These are phyloP conservation scores for Komagataella mondaviorum DNA, from an alignment of 805 yeast species.

Conservation along the genomic window DNA sequence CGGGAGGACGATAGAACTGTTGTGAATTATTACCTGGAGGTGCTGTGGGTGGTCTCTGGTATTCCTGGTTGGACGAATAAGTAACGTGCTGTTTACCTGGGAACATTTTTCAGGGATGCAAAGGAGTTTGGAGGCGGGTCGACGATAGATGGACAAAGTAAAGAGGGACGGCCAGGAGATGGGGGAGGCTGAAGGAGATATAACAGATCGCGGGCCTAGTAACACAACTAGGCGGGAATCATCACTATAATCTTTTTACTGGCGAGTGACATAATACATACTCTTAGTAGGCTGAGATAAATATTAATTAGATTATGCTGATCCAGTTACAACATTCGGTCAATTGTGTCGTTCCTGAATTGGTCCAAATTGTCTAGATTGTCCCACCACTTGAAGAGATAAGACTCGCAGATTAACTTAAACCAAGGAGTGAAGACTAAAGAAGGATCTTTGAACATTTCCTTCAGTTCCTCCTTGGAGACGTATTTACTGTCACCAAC, in stretches of 20 bases:
- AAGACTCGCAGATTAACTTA: slow-evolving; percentile 84
- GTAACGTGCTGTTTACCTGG: neutral
- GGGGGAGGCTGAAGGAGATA: neutral
- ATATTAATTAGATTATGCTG: neutral
- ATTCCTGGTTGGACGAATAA: neutral
- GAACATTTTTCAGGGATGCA: neutral
- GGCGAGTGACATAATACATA: neutral
- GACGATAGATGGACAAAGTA: neutral
- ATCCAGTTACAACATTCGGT: slow-evolving; percentile 27
- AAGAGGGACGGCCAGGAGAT: neutral
- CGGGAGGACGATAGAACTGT: neutral
- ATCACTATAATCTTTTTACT: neutral
- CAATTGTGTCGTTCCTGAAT: slow-evolving; percentile 31
- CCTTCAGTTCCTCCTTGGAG: slow-evolving; percentile 45
- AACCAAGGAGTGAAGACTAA: slow-evolving; percentile 96
- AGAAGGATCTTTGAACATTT: slow-evolving; percentile 54
- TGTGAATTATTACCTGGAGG: neutral
- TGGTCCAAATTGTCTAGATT: slow-evolving; percentile 44
- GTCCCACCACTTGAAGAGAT: slow-evolving; percentile 91
- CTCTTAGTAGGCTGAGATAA: neutral
- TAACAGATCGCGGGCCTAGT: neutral
- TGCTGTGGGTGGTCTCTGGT: neutral
- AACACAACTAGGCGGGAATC: neutral
- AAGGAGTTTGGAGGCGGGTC: neutral
- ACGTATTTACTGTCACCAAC: slow-evolving; percentile 77